Percentiles rank a stretch among this genome's conserved stretches.
phyloP scores from a whole-genome alignment of 352 stramenopile species.

The Globisporangium cylindrosporum region DNA sequence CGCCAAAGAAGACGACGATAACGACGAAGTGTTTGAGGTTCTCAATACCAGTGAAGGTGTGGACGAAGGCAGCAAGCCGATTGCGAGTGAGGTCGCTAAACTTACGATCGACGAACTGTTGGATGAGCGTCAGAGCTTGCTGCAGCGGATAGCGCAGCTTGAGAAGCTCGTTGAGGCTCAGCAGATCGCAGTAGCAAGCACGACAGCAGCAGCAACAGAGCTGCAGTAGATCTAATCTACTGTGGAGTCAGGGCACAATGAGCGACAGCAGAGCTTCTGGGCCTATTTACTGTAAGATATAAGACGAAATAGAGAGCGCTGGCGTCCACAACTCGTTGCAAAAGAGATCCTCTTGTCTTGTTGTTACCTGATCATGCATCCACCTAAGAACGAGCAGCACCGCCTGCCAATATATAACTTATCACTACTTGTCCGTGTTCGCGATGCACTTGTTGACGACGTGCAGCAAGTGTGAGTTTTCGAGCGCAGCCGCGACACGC shows the following conservation, averaged over 20 bases:
- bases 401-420: constrained; percentile 8
- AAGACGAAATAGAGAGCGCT: not conserved
- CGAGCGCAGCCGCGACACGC: constrained; percentile 92
- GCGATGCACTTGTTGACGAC: constrained; percentile 97
- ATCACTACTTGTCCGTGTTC: constrained; percentile 88
- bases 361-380: not conserved
- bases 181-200: not conserved
- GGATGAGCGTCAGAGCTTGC: constrained; percentile 30
- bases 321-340: not conserved
- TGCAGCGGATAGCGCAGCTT: constrained; percentile 40
- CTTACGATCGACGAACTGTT: constrained; percentile 28
- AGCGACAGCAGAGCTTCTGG: not conserved
- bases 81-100: not conserved
- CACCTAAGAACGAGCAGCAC: not conserved
- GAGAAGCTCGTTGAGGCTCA: constrained; percentile 26
- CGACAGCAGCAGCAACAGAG: not conserved
- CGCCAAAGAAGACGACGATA: constrained; percentile 27
- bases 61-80: not conserved
- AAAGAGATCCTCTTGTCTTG: not conserved
- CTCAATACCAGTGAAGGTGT: not conserved
- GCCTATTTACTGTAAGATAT: constrained; percentile 9
- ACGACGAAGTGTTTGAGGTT: constrained; percentile 20
- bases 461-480: constrained; percentile 94
- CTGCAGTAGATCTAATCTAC: not conserved
- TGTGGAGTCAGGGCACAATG: not conserved